Conservation (phyloP, 1,284 basidiomycete species). For the Athelia sp. region DNA sequence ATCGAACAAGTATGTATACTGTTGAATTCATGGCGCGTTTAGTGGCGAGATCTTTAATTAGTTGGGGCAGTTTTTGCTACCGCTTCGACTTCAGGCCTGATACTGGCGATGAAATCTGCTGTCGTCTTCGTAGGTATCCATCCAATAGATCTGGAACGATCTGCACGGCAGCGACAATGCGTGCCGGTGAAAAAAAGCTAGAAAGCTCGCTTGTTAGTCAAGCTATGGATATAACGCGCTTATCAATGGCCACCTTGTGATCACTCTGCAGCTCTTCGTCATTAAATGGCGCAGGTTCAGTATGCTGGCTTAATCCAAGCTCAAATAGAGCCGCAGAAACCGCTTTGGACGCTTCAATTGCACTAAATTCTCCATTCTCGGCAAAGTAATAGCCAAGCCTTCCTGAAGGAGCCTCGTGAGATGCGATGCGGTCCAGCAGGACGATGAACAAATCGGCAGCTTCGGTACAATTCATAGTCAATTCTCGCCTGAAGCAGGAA, state of each 20-base stretch:
- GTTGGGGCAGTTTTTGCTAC: background rate
- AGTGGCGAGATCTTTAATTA: too few relatives aligned
- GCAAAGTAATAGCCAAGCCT: constrained; percentile 24
- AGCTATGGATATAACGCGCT: too few relatives aligned
- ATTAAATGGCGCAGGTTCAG: constrained; percentile 29
- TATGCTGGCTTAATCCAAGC: constrained; percentile 19
- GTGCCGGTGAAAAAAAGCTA: constrained; percentile 16
- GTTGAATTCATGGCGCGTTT: too few relatives aligned
- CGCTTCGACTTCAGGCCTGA: constrained; percentile 8
- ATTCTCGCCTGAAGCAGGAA: constrained; percentile 18
- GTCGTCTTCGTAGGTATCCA: constrained; percentile 20
- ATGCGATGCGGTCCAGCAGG: constrained; percentile 13
- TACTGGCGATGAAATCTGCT: constrained; percentile 13
- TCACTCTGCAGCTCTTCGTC: constrained; percentile 26
- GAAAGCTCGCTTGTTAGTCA: too few relatives aligned
- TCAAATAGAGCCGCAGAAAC: constrained; percentile 30
- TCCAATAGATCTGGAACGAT: constrained; percentile 31
- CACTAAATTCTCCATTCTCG: constrained; percentile 32
- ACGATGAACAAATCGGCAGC: constrained; percentile 10
- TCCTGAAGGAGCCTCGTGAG: constrained; percentile 12
- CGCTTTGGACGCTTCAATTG: constrained; percentile 31
- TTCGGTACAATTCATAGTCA: constrained; percentile 18
- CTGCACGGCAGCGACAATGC: constrained; percentile 31
- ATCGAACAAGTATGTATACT: too few relatives aligned
- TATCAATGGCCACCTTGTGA: constrained; percentile 14